phyloP scores from a whole-genome alignment of 768 basidiomycete species.

The Auricularia heimuer region DNA sequence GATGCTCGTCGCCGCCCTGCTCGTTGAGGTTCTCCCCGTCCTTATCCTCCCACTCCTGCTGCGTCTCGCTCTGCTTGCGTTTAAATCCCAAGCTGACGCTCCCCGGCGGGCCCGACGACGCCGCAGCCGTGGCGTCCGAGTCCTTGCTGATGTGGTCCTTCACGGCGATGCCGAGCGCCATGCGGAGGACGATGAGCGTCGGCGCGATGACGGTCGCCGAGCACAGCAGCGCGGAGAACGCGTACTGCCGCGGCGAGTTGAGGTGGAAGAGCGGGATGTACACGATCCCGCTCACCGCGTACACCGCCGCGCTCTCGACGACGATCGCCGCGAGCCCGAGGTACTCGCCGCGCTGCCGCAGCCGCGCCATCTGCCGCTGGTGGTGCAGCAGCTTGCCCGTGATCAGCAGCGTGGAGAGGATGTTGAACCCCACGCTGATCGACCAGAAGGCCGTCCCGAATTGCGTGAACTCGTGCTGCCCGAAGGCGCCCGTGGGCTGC shows the following conservation, averaged over 20 bases:
- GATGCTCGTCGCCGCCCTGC: no score
- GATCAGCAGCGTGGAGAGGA: slow-evolving; percentile 26
- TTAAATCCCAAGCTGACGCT: no score
- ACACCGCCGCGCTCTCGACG: slow-evolving; percentile 27
- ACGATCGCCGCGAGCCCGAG: slow-evolving; percentile 16
- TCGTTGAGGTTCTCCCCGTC: no score
- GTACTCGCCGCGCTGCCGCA: slow-evolving; percentile 11
- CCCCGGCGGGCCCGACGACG: no score
- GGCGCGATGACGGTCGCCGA: neutral
- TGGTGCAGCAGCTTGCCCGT: slow-evolving; percentile 15
- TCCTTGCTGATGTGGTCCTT: neutral
- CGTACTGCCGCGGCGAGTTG: slow-evolving; percentile 6
- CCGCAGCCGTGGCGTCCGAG: no score
- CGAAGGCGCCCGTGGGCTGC: neutral
- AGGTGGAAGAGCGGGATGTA: slow-evolving; percentile 23
- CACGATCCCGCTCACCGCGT: slow-evolving; percentile 17
- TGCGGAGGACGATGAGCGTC: neutral
- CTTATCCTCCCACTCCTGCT: no score
- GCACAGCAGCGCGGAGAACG: neutral
- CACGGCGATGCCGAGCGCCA: neutral
- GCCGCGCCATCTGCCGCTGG: slow-evolving; percentile 13
- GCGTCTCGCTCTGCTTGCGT: no score
- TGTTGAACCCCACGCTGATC: slow-evolving; percentile 23
- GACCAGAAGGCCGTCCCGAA: slow-evolving; percentile 1
- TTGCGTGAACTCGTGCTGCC: neutral